Base-by-base conservation (phyloP, 495 filamentous ascomycete genomes). In the Aspergillus bertholletiae region DNA sequence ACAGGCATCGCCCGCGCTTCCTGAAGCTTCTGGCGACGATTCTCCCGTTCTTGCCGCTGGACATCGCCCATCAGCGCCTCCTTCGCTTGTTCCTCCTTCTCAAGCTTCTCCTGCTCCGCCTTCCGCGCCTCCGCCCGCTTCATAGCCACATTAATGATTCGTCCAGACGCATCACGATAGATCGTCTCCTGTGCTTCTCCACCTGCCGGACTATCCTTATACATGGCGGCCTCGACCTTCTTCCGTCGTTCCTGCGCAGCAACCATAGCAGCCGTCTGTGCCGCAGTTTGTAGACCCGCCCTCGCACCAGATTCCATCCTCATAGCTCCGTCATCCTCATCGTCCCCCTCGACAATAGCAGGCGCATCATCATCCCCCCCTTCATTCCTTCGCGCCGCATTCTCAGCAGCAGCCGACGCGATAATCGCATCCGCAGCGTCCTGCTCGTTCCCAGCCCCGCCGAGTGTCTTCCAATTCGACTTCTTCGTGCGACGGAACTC, bases 91-190 rank as follows among this genome's bases (percentile, higher is more conserved):
- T 72, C 68, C 60, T 87, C 82, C 59, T 86, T 84, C 20, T 75
- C 66, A 37, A 79, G 82, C 24, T 88, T 87, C 65, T 90, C 89
- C 53, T 89, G 85, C 9, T 84, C 84, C 46, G 84, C 84, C 34
- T 80, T 79, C 6, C 92, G 77, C 26, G 89, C 85, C 67, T 97
- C 93, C 13, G 91, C 92, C 4, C 93, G 80, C 67, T 88, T 87
- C 88, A 97, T 89, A 2, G 86, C 82, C 7, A 96, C 85, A 63
- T 97, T 95, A 56, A 97, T 89, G 12, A 96, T 86, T 18, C 92
- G 82, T 3, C 94, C 94, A 3, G 86, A 91, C 11, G 94, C 94
- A 75, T 98, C 94, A 46, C 94, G 86, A 64, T 97, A 94, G 40
- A 97, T 88, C 0, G 93, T 92, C 70, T 97, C 91, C 56, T 82